Evolutionary conservation across 106 monocot genomes (phyloP).

Genomic region (Iris macrosiphon): DNA sequence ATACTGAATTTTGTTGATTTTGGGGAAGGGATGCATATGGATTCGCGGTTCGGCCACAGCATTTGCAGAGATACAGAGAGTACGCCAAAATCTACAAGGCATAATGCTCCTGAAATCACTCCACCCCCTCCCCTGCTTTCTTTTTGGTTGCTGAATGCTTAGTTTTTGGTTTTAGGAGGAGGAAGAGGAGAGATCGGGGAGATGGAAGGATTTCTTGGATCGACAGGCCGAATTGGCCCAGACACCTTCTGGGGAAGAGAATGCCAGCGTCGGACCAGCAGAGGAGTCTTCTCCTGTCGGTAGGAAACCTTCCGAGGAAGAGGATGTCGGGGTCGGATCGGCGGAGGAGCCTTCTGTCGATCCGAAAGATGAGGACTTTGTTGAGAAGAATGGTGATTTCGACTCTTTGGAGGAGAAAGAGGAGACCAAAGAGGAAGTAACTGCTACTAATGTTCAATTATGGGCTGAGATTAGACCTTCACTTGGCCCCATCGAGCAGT

Average conservation of each 20-base stretch:
- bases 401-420: constrained; percentile 28
- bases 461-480: constrained; percentile 59
- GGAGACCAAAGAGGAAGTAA: constrained; percentile 17
- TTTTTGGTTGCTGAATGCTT: no score
- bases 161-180: constrained; percentile 60
- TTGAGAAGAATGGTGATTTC: not conserved
- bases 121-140: not conserved
- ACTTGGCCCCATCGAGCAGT: constrained; percentile 52
- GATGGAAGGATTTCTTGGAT: constrained; percentile 78
- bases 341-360: not conserved
- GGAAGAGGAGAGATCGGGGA: constrained; percentile 84
- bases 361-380: constrained; percentile 9
- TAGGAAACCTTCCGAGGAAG: constrained; percentile 9
- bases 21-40: constrained; percentile 91
- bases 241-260: constrained; percentile 1
- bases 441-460: constrained; percentile 29
- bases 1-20: not conserved
- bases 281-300: constrained; percentile 8
- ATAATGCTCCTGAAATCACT: constrained; percentile 13
- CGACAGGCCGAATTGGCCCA: constrained; percentile 33
- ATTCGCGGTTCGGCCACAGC: constrained; percentile 90
- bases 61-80: constrained; percentile 77
- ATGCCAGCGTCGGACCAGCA: not conserved
- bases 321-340: constrained; percentile 8
- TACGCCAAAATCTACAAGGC: constrained; percentile 94